These are phyloP conservation scores for Penicillium odoratum DNA, from an alignment of 495 filamentous ascomycete genomes.

Conservation along the genomic window DNA sequence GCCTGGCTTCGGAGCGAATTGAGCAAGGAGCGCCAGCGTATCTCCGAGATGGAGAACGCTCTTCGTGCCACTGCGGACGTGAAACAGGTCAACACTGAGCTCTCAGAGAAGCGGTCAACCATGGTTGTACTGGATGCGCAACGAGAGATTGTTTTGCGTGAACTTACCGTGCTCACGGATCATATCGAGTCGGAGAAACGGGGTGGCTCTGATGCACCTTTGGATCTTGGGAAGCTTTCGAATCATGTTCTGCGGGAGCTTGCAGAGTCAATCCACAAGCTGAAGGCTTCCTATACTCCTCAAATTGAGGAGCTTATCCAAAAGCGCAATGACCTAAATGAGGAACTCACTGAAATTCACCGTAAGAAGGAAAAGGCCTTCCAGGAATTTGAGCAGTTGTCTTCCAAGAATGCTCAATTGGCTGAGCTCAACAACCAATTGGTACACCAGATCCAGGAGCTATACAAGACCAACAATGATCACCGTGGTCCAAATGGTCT, in stretches of 20 bases:
- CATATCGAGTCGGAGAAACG: slow-evolving; percentile 68
- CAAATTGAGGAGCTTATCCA: slow-evolving; percentile 83
- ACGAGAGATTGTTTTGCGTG: slow-evolving; percentile 90
- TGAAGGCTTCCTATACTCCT: slow-evolving; percentile 76
- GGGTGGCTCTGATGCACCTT: slow-evolving; percentile 56
- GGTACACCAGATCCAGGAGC: slow-evolving; percentile 88
- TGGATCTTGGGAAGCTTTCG: slow-evolving; percentile 75
- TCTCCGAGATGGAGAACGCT: slow-evolving; percentile 77
- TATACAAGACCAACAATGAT: slow-evolving; percentile 77
- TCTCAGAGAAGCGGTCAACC: slow-evolving; percentile 92
- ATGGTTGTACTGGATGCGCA: slow-evolving; percentile 95
- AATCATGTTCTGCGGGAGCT: slow-evolving; percentile 86
- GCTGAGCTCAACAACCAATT: slow-evolving; percentile 93
- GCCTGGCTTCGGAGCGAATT: slow-evolving; percentile 74
- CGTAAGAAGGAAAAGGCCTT: slow-evolving; percentile 86
- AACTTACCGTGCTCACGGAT: slow-evolving; percentile 85
- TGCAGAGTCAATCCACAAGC: slow-evolving; percentile 77
- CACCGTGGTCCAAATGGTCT: slow-evolving; percentile 67
- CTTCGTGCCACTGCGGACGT: slow-evolving; percentile 73
- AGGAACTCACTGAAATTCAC: slow-evolving; percentile 77
- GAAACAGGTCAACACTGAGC: slow-evolving; percentile 78
- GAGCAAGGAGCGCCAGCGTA: slow-evolving; percentile 74
- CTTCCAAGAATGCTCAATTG: slow-evolving; percentile 89
- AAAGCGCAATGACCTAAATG: slow-evolving; percentile 74
- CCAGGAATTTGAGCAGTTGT: slow-evolving; percentile 92